A percentile compares a stretch with the other conserved stretches of the same genome.
phyloP scores from a whole-genome alignment of 2,329 filamentous ascomycete genomes.

The Exophiala mesophila region DNA sequence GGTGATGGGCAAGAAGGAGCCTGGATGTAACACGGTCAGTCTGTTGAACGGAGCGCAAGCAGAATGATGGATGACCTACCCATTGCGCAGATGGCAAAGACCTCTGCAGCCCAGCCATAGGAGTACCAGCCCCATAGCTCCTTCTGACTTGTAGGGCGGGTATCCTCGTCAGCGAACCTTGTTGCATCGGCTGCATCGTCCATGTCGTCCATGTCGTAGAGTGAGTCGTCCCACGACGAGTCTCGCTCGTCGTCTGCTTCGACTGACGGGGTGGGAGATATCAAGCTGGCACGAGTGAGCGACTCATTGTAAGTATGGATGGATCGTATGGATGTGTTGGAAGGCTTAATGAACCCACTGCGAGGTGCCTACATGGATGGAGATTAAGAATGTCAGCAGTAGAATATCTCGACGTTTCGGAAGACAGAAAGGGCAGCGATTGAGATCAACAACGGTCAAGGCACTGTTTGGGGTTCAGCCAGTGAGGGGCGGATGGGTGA shows the following conservation, averaged over 20 bases:
- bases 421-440: too few relatives aligned
- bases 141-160: slow-evolving; percentile 75
- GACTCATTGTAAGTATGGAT: slow-evolving; percentile 16
- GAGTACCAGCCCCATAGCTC: slow-evolving; percentile 94
- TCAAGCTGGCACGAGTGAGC: slow-evolving; percentile 51
- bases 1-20: slow-evolving; percentile 91
- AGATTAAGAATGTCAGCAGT: too few relatives aligned
- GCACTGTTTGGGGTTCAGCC: too few relatives aligned
- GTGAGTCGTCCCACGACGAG: slow-evolving; percentile 28
- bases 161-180: slow-evolving; percentile 78
- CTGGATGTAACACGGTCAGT: slow-evolving; percentile 41
- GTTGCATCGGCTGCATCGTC: slow-evolving; percentile 27
- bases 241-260: slow-evolving; percentile 62
- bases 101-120: slow-evolving; percentile 94
- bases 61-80: slow-evolving; percentile 40
- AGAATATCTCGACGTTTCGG: too few relatives aligned
- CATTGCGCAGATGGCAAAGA: slow-evolving; percentile 87
- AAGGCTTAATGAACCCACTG: slow-evolving; percentile 8
- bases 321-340: slow-evolving; percentile 11
- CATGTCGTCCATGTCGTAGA: slow-evolving; percentile 33
- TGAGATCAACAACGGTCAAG: too few relatives aligned
- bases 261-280: slow-evolving; percentile 57
- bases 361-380: slow-evolving; percentile 30
- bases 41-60: not conserved
- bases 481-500: too few relatives aligned